Evolutionary conservation across 176 grass and related monocot genomes (phyloP).

Genomic region (Oryza brachyantha): DNA sequence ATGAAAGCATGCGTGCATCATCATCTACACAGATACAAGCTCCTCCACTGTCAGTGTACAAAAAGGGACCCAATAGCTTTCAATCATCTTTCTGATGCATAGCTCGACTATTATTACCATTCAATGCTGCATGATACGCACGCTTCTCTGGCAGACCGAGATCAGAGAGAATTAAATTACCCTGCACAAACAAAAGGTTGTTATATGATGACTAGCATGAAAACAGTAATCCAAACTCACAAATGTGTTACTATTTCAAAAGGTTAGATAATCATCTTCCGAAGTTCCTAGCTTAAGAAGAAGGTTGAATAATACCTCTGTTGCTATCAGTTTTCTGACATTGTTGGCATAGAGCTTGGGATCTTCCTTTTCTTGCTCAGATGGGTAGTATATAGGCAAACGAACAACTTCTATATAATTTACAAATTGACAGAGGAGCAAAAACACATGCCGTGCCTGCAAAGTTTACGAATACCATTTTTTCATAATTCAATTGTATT

Average conservation of each 20-base stretch:
- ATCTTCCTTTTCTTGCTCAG: slow-evolving; percentile 87
- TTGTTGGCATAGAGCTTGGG: slow-evolving; percentile 70
- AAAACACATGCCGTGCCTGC: slow-evolving; percentile 77
- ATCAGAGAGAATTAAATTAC: slow-evolving; percentile 83
- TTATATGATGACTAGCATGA: background rate
- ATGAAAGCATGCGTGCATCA: slow-evolving; percentile 23
- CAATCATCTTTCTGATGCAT: slow-evolving; percentile 88
- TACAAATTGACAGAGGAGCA: slow-evolving; percentile 90
- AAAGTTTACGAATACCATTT: slow-evolving; percentile 23
- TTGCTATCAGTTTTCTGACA: slow-evolving; percentile 72
- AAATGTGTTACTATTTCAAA: background rate
- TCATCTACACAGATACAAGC: slow-evolving; percentile 33
- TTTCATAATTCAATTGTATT: slow-evolving; percentile 3
- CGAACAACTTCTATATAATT: slow-evolving; percentile 88
- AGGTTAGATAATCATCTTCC: background rate
- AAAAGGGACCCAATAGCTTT: slow-evolving; percentile 27
- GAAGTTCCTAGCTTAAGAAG: slow-evolving; percentile 26
- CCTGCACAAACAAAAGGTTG: slow-evolving; percentile 45
- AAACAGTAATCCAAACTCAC: background rate
- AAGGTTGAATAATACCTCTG: slow-evolving; percentile 47
- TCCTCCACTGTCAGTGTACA: slow-evolving; percentile 32
- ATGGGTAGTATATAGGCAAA: slow-evolving; percentile 81
- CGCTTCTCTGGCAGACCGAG: slow-evolving; percentile 80
- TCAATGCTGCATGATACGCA: slow-evolving; percentile 78
- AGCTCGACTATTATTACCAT: slow-evolving; percentile 67